Evolutionary conservation across 495 filamentous ascomycete genomes (phyloP).

Genomic region (Aspergillus egyptiacus): DNA sequence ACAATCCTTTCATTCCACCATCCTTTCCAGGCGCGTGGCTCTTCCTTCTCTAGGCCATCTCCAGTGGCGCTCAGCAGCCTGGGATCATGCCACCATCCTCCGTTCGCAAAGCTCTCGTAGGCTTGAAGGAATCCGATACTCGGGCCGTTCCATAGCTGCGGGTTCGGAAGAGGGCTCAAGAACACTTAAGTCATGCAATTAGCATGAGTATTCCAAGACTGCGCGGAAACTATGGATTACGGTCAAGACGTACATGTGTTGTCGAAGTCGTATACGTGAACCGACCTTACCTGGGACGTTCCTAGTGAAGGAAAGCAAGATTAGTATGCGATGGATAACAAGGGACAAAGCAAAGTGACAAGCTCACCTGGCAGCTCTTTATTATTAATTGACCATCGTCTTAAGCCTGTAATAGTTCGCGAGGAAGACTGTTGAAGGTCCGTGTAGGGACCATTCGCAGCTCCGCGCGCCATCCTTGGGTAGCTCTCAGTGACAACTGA

Average conservation of each 20-base stretch:
- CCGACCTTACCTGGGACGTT: slow-evolving; percentile 60
- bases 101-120: slow-evolving; percentile 70
- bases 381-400: slow-evolving; percentile 72
- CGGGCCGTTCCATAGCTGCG: slow-evolving; percentile 72
- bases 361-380: slow-evolving; percentile 60
- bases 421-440: slow-evolving; percentile 20
- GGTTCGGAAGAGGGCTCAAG: slow-evolving; percentile 80
- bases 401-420: slow-evolving; percentile 66
- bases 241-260: slow-evolving; percentile 67
- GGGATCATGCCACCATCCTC: slow-evolving; percentile 97
- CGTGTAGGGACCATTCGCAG: slow-evolving; percentile 12
- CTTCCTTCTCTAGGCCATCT: slow-evolving; percentile 75
- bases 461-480: slow-evolving; percentile 28
- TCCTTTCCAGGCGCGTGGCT: slow-evolving; percentile 76
- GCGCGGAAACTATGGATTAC: neutral
- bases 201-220: slow-evolving; percentile 10
- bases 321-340: too few relatives aligned
- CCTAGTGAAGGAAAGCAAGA: slow-evolving; percentile 13
- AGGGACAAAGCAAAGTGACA: neutral
- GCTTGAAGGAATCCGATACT: slow-evolving; percentile 71
- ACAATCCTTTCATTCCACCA: slow-evolving; percentile 97
- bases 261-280: slow-evolving; percentile 98
- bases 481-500: slow-evolving; percentile 34
- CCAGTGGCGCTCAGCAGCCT: slow-evolving; percentile 82
- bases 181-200: slow-evolving; percentile 61